Evolutionary conservation across 805 yeast genomes (phyloP), one percentile per base, ranked within the genome.

Genomic region (Hanseniaspora pseudoguilliermondii): DNA sequence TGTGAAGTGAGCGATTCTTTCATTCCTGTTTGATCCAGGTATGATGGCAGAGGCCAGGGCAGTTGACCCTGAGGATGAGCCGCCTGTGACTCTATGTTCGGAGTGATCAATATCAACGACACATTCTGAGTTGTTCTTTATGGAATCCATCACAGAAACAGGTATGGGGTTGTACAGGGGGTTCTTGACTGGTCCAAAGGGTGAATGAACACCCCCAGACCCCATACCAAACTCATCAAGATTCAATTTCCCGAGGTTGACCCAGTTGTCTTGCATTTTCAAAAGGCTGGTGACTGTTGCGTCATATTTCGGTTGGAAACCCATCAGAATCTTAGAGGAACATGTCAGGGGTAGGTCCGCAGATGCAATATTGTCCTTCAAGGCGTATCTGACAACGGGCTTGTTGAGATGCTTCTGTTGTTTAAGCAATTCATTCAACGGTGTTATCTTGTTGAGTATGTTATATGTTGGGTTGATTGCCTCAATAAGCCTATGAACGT

Each of bases 141-240:
- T 13, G 27, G 43, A 18, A 1, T 40, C 25, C 43, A 40, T 41
- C 11, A 23, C 29, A 15, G 44, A 23, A 1, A 9, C n/a, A 6
- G 40, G 39, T 9, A 53, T 39, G 29, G 56, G 56, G 32, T 25
- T 38, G 57, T 66, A 78, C 9, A 73, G 61, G 1, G 84, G 82
- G 62, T 86, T 85, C 3, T 71, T 57, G 0, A 83, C 75, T 1
- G 84, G 74, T 0, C 89, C 90, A 63, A 69, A 79, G 51, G 63
- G 60, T 0, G 84, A 76, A 61, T 79, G 74, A 2, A 79, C 71
- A 15, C 80, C 83, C 1, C 82, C 75, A 13, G 86, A 82, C 11
- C 98, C 99, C 98, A 93, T 93, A 2, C 96, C 99, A 71, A 93
- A 93, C 70, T 93, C 97, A 70, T 93, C 99, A 79, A 93, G 73